Percentiles rank a stretch among this genome's conserved stretches.
These are phyloP conservation scores for Daldinia loculata DNA, from an alignment of 495 filamentous ascomycete species.

Conservation along the genomic window DNA sequence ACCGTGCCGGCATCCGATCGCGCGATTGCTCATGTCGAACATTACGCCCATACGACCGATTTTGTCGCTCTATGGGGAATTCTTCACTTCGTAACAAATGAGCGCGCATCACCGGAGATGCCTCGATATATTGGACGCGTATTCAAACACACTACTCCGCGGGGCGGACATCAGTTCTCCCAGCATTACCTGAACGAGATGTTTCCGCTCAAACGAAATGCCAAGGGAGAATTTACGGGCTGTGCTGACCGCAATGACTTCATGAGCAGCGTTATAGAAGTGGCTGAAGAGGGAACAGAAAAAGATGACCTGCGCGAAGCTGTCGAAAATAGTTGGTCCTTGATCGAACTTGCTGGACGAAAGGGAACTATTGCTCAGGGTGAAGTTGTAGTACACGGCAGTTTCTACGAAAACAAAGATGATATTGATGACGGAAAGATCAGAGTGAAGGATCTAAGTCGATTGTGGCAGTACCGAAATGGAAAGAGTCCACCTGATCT, in stretches of 20 bases:
- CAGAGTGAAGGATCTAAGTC: constrained; percentile 73
- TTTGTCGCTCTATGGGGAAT: constrained; percentile 81
- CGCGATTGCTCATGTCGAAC: constrained; percentile 78
- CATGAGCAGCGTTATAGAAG: constrained; percentile 63
- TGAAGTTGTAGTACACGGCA: constrained; percentile 49
- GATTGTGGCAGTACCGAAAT: constrained; percentile 78
- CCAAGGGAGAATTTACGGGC: constrained; percentile 43
- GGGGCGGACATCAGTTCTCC: constrained; percentile 76
- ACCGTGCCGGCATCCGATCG: constrained; percentile 45
- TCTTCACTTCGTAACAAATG: constrained; percentile 67
- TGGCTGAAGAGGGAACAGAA: constrained; percentile 51
- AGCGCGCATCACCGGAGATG: constrained; percentile 45
- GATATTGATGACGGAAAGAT: constrained; percentile 39
- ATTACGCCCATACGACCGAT: constrained; percentile 81
- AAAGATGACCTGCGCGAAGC: constrained; percentile 51
- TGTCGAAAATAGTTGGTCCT: constrained; percentile 50
- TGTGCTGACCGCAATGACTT: constrained; percentile 60
- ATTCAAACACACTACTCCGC: constrained; percentile 67
- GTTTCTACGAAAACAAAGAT: constrained; percentile 32
- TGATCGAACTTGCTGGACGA: constrained; percentile 28
- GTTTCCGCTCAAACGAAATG: constrained; percentile 65
- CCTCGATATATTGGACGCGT: constrained; percentile 79
- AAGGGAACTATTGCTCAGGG: constrained; percentile 33
- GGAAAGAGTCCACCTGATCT: constrained; percentile 64
- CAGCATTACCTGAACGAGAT: constrained; percentile 86